These are phyloP conservation scores for Paxillus ammoniavirescens DNA, from an alignment of 768 basidiomycete genomes.

Conservation along the genomic window DNA sequence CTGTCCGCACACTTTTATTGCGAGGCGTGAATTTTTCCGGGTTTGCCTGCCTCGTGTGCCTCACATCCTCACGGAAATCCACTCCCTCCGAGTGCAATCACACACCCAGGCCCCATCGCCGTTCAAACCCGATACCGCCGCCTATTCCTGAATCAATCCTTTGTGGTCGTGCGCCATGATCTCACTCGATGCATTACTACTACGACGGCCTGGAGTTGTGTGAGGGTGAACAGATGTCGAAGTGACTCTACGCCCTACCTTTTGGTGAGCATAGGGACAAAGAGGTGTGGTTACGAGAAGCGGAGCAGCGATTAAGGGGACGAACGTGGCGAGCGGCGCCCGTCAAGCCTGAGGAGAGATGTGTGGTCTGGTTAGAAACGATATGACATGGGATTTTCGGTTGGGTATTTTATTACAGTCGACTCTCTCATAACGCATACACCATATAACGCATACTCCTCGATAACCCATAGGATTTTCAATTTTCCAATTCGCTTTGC, in stretches of 20 bases:
- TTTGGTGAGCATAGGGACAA: conserved; percentile 15
- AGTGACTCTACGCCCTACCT: conserved; percentile 47
- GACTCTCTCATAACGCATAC: too few relatives aligned
- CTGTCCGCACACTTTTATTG: conserved; percentile 75
- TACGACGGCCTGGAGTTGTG: conserved; percentile 46
- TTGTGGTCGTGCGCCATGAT: conserved; percentile 58
- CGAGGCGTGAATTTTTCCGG: conserved; percentile 96
- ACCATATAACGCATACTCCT: too few relatives aligned
- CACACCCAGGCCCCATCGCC: conserved; percentile 80
- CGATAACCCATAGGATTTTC: too few relatives aligned
- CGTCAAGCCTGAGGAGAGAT: too few relatives aligned
- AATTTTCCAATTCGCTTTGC: too few relatives aligned
- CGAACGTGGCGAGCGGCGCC: conserved; percentile 20
- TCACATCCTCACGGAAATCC: conserved; percentile 13
- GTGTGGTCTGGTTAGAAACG: conserved; percentile 7
- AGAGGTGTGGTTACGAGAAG: conserved; percentile 38
- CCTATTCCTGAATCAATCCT: conserved; percentile 51
- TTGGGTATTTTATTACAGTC: conserved; percentile 1
- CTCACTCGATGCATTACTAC: conserved; percentile 90
- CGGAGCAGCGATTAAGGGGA: too few relatives aligned
- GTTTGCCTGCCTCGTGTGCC: conserved; percentile 34
- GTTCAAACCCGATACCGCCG: conserved; percentile 80
- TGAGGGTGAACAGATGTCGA: conserved; percentile 49
- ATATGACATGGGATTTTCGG: conserved; percentile 21
- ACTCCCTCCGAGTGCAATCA: not conserved